Evolutionary conservation across 2,329 filamentous ascomycete species (phyloP).

Genomic region (Exserohilum rostratum): DNA sequence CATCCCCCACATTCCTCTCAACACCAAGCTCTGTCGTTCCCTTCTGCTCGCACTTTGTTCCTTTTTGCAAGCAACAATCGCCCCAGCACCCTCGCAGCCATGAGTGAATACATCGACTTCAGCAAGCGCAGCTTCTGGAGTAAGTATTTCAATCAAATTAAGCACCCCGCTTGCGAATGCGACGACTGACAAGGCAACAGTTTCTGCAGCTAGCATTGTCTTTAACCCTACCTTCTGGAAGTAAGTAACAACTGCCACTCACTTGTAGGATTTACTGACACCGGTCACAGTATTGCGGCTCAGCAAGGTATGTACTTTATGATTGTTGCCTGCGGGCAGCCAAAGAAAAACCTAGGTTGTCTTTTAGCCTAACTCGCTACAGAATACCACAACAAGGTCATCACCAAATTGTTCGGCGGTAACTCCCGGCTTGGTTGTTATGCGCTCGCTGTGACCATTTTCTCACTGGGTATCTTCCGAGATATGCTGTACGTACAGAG

Average conservation of each 20-base stretch:
- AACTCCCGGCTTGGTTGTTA: slow-evolving; percentile 85
- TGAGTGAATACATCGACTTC: slow-evolving; percentile 49
- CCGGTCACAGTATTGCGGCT: slow-evolving; percentile 71
- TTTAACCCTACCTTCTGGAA: slow-evolving; percentile 99
- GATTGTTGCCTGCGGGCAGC: slow-evolving; percentile 5
- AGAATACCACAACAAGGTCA: slow-evolving; percentile 91
- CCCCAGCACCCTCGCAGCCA: slow-evolving; percentile 8
- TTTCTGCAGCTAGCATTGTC: slow-evolving; percentile 78
- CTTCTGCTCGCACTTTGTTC: background rate
- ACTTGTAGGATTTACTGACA: slow-evolving; percentile 4
- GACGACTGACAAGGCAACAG: slow-evolving; percentile 53
- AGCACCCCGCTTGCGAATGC: background rate
- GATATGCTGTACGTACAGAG: slow-evolving; percentile 60
- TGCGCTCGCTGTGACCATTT: slow-evolving; percentile 84
- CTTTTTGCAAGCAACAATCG: background rate
- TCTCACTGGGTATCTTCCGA: slow-evolving; percentile 86
- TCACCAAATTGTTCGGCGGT: slow-evolving; percentile 85
- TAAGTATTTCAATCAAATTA: slow-evolving; percentile 36
- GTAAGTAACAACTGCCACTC: slow-evolving; percentile 56
- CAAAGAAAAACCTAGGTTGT: background rate
- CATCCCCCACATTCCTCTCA: slow-evolving; percentile 23
- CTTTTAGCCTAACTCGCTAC: slow-evolving; percentile 17
- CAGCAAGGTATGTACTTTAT: slow-evolving; percentile 69
- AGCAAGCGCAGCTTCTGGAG: slow-evolving; percentile 56
- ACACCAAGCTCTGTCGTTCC: slow-evolving; percentile 1